Percentiles rank a stretch among this genome's conserved stretches.
phyloP scores from a whole-genome alignment of 1,139 yeast species.

The Kodamaea sp. region DNA sequence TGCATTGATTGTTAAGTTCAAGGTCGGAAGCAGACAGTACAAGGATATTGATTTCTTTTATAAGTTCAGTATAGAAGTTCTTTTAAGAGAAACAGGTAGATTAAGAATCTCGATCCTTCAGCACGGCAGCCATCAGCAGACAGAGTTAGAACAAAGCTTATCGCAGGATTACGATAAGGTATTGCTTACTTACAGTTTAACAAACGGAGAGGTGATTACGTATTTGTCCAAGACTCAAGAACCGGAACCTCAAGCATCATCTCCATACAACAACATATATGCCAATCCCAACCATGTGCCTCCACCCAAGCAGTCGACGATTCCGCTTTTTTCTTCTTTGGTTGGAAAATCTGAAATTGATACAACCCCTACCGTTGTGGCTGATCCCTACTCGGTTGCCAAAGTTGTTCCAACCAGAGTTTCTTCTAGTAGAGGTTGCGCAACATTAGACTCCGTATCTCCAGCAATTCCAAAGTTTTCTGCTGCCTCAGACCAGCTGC shows the following conservation, averaged over 20 bases:
- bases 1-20: slow-evolving; percentile 45
- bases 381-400: slow-evolving; percentile 58
- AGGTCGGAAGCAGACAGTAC: slow-evolving; percentile 61
- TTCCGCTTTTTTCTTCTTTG: slow-evolving; percentile 71
- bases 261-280: slow-evolving; percentile 20
- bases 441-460: slow-evolving; percentile 55
- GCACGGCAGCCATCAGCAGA: slow-evolving; percentile 13
- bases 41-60: slow-evolving; percentile 65
- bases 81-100: slow-evolving; percentile 70
- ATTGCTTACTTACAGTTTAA: slow-evolving; percentile 55
- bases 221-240: slow-evolving; percentile 39
- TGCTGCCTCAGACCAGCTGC: slow-evolving; percentile 58
- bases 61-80: slow-evolving; percentile 66
- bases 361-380: slow-evolving; percentile 59
- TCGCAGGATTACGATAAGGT: slow-evolving; percentile 66
- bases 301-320: slow-evolving; percentile 33
- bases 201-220: slow-evolving; percentile 63
- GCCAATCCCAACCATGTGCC: slow-evolving; percentile 21
- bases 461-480: slow-evolving; percentile 52
- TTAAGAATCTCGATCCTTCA: slow-evolving; percentile 26
- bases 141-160: slow-evolving; percentile 35
- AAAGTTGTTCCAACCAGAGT: slow-evolving; percentile 57
- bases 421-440: slow-evolving; percentile 23
- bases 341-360: slow-evolving; percentile 67
- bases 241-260: slow-evolving; percentile 15